These are phyloP conservation scores for Trichoderma atrobrunneum DNA, from an alignment of 2,329 filamentous ascomycete genomes.

Conservation along the genomic window DNA sequence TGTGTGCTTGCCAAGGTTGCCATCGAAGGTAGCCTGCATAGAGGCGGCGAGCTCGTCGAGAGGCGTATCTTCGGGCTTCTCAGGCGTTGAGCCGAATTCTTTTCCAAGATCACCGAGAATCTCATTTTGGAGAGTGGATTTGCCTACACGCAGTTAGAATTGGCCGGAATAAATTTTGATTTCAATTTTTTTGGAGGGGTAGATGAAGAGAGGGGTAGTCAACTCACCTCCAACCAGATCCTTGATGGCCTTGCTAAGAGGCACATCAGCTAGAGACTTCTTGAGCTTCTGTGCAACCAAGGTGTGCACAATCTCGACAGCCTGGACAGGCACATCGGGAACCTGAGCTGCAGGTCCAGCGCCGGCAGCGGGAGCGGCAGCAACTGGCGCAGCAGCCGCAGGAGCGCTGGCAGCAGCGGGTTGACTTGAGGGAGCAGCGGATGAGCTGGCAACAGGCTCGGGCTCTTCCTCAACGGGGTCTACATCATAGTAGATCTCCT, in stretches of 20 bases:
- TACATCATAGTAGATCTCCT: constrained; percentile 99
- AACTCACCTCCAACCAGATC: constrained; percentile 90
- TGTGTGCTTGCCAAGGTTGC: constrained; percentile 95
- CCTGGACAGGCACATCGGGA: constrained; percentile 80
- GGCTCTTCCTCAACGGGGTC: constrained; percentile 92
- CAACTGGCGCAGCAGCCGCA: constrained; percentile 50
- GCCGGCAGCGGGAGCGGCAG: constrained; percentile 62
- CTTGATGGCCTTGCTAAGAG: constrained; percentile 95
- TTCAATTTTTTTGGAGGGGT: background rate
- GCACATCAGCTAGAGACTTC: constrained; percentile 85
- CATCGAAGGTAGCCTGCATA: constrained; percentile 99
- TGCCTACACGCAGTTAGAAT: constrained; percentile 56
- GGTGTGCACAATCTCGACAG: constrained; percentile 83
- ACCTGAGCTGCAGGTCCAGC: constrained; percentile 85
- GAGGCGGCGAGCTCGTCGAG: constrained; percentile 91
- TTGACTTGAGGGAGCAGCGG: constrained; percentile 1
- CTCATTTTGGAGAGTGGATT: constrained; percentile 98
- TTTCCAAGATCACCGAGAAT: constrained; percentile 97
- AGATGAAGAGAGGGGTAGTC: background rate
- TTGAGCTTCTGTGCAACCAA: constrained; percentile 97
- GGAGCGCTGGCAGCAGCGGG: constrained; percentile 39
- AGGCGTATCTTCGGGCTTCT: constrained; percentile 97
- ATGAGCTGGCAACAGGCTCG: constrained; percentile 48
- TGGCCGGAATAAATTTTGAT: background rate
- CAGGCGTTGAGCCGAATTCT: constrained; percentile 95